phyloP scores from a whole-genome alignment of 225 moss, liverwort and hornwort genomes.

The Physcomitrium patens region DNA sequence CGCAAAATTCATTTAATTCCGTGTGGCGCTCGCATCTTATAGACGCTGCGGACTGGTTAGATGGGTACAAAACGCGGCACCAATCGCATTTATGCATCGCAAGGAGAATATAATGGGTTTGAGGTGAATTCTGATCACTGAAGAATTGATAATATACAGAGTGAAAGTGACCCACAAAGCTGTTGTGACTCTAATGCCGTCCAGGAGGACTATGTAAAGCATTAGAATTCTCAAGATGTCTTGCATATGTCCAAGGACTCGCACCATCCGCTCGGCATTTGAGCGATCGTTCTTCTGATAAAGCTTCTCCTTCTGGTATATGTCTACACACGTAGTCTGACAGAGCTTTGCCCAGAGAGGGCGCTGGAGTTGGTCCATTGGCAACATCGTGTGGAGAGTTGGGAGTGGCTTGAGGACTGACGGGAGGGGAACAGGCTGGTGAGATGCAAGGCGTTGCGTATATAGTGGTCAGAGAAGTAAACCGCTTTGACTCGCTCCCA shows the following conservation, averaged over 20 bases:
- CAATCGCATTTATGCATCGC: background rate
- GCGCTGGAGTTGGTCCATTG: conserved; percentile 46
- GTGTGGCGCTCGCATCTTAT: no score
- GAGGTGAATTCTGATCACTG: conserved; percentile 32
- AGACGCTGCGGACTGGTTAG: no score
- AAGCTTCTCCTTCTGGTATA: conserved; percentile 51
- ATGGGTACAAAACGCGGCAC: background rate
- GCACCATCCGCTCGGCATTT: conserved; percentile 57
- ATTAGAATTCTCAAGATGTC: conserved; percentile 82
- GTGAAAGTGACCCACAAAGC: conserved; percentile 21
- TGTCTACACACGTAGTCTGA: conserved; percentile 64
- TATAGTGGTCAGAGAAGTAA: conserved; percentile 62
- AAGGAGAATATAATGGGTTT: conserved; percentile 27
- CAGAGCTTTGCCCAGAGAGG: conserved; percentile 67
- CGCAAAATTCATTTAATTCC: no score
- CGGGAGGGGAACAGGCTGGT: conserved; percentile 71
- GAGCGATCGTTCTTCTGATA: conserved; percentile 46
- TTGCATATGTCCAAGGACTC: conserved; percentile 87
- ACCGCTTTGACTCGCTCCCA: conserved; percentile 48
- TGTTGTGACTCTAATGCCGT: conserved; percentile 64
- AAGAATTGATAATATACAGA: conserved; percentile 60
- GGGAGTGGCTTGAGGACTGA: conserved; percentile 57
- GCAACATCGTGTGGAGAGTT: conserved; percentile 55
- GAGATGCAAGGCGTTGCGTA: conserved; percentile 85
- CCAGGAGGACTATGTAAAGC: conserved; percentile 92